Base-by-base conservation (phyloP, 108 stramenopile genomes). In the Aureococcus anophagefferens region DNA sequence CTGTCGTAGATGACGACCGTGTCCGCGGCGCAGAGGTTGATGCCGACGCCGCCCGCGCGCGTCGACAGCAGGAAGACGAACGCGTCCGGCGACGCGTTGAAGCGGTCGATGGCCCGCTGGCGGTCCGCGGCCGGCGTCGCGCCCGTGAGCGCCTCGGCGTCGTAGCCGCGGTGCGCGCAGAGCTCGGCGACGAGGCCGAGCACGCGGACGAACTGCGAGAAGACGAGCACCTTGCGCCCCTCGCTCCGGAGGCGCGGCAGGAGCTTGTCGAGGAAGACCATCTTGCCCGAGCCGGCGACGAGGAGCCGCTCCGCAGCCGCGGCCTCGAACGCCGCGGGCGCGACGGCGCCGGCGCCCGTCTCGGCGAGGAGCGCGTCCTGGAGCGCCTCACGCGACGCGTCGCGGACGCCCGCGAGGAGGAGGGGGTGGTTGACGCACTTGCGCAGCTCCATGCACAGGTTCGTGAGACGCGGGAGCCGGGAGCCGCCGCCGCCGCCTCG, bases 371-470 rank as follows among this genome's bases (percentile, higher is more conserved):
- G 81, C 69, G 89, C 88, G 63, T 86, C 84, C 59, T 79, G 89
- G 30, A 92, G 80, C 32, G 85, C 89, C 28, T 93, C 94, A 65
- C 87, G 80, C 78, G 97, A 96, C 71, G 91, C 80, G 30, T 93
- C 87, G 70, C 97, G 95, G 16, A 96, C 91, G 18, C 97, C 97
- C 30, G 88, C 89, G 33, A 98, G 81, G 31, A 99, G 79, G 81
- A 87, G 97, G 31, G 98, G 98, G 80, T 99, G 98, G 83, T 99
- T 99, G 88, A 97, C 98, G 76, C 92, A 93, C 83, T 99, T 99
- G 63, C 98, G 87, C 40, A 99, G 84, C 74, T 99, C 96, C 96
- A 97, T 99, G 71, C 97, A 95, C 64, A 99, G 94, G 79, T 99
- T 99, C 93, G 95, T 94, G 63, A 99, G 85, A 73, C 92, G 93